Percentiles rank a stretch among this genome's conserved stretches.
Evolutionary conservation across 164 flowering plant genomes (phyloP).

Genomic region (Santalum album): DNA sequence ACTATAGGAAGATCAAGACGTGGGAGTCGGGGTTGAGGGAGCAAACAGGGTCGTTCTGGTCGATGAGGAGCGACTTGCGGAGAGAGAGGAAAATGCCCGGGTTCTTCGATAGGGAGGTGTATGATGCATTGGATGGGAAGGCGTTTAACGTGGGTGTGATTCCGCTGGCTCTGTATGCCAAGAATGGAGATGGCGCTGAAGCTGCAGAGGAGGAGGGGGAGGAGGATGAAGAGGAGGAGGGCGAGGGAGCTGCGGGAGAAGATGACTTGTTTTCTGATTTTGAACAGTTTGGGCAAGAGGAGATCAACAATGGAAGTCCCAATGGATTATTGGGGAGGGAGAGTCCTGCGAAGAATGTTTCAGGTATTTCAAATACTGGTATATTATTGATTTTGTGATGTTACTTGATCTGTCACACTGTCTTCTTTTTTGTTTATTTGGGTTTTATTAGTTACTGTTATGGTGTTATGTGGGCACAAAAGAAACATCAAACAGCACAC

Average conservation of each 20-base stretch:
- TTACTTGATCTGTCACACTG: too few relatives aligned
- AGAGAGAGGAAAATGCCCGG: constrained; percentile 77
- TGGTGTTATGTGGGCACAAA: too few relatives aligned
- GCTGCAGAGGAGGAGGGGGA: constrained; percentile 7
- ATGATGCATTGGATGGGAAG: constrained; percentile 55
- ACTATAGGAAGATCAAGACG: constrained; percentile 75
- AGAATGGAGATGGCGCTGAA: constrained; percentile 1
- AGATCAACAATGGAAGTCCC: constrained; percentile 1
- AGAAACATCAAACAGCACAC: too few relatives aligned
- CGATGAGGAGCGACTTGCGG: constrained; percentile 78
- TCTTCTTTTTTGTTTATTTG: too few relatives aligned
- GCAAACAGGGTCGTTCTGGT: constrained; percentile 68
- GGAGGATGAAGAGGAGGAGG: constrained; percentile 13
- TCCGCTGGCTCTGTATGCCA: constrained; percentile 13
- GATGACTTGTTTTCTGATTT: constrained; percentile 17
- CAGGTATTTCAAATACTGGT: too few relatives aligned
- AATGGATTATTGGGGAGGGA: constrained; percentile 6
- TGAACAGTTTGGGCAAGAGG: constrained; percentile 11
- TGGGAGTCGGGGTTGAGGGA: constrained; percentile 53
- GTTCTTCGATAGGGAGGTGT: constrained; percentile 80
- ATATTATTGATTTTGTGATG: too few relatives aligned
- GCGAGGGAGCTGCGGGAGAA: constrained; percentile 2
- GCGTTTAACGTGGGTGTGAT: constrained; percentile 2
- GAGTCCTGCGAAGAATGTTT: constrained; percentile 5
- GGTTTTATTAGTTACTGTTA: too few relatives aligned